phyloP scores from a whole-genome alignment of 352 stramenopile species.

The Phytophthora sp. region DNA sequence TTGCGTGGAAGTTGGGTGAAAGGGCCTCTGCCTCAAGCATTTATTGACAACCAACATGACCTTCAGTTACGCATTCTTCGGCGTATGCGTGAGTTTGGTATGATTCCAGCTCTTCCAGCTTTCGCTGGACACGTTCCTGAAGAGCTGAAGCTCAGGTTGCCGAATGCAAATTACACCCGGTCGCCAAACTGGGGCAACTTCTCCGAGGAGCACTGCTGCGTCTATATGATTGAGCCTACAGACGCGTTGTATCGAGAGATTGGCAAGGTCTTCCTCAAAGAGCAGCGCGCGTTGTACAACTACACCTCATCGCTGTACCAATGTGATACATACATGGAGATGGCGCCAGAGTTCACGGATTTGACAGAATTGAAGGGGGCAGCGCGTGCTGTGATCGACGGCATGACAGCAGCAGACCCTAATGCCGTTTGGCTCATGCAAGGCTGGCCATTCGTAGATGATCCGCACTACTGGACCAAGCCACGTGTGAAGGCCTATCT shows the following conservation, averaged over 20 bases:
- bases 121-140: slow-evolving; percentile 90
- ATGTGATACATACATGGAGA: slow-evolving; percentile 84
- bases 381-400: slow-evolving; percentile 71
- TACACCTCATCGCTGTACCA: slow-evolving; percentile 83
- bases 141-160: slow-evolving; percentile 72
- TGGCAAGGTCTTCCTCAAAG: slow-evolving; percentile 75
- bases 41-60: slow-evolving; percentile 83
- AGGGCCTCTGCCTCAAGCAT: slow-evolving; percentile 79
- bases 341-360: slow-evolving; percentile 71
- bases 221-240: slow-evolving; percentile 82
- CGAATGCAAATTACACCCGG: slow-evolving; percentile 78
- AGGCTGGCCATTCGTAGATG: slow-evolving; percentile 76
- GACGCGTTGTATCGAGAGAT: slow-evolving; percentile 87
- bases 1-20: slow-evolving; percentile 87
- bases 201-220: slow-evolving; percentile 78
- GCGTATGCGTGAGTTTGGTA: slow-evolving; percentile 85
- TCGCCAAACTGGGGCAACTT: slow-evolving; percentile 85
- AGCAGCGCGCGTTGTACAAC: slow-evolving; percentile 62
- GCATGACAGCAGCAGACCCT: slow-evolving; percentile 70
- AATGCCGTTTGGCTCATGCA: slow-evolving; percentile 87
- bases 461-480: slow-evolving; percentile 64
- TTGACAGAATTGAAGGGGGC: slow-evolving; percentile 46
- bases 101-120: slow-evolving; percentile 88
- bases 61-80: slow-evolving; percentile 83
- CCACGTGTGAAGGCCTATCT: slow-evolving; percentile 63